Percentiles rank a stretch among this genome's conserved stretches.
Evolutionary conservation across 331 rosid genomes (phyloP).

Genomic region (Quercus lobata): DNA sequence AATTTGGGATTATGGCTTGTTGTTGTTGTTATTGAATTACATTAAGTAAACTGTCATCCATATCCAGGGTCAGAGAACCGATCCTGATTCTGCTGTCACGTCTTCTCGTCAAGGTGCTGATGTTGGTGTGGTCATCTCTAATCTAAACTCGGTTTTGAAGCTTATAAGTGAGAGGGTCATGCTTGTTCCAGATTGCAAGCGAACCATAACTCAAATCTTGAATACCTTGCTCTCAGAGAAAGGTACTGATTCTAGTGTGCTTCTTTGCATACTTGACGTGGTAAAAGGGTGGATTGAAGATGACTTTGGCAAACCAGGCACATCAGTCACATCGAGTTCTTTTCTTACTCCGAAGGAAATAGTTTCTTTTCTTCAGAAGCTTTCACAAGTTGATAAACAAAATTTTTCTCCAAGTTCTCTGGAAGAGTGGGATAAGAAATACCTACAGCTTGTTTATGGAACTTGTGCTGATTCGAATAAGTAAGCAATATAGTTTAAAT

Average conservation of each 20-base stretch:
- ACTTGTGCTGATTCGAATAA: conserved; percentile 81
- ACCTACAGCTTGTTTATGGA: conserved; percentile 84
- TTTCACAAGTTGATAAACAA: conserved; percentile 88
- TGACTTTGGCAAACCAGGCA: conserved; percentile 74
- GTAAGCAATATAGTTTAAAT: conserved; percentile 43
- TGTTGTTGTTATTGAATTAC: too few species aligned
- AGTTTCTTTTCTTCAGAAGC: conserved; percentile 92
- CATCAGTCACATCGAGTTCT: conserved; percentile 49
- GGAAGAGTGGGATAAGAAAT: conserved; percentile 92
- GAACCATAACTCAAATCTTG: conserved; percentile 78
- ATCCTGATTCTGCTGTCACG: conserved; percentile 84
- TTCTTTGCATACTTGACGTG: conserved; percentile 95
- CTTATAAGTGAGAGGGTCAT: conserved; percentile 91
- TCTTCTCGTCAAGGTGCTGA: conserved; percentile 90
- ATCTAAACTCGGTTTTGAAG: conserved; percentile 77
- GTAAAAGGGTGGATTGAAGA: conserved; percentile 97
- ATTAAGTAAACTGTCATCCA: conserved; percentile 4
- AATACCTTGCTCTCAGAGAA: conserved; percentile 73
- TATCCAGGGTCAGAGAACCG: conserved; percentile 74
- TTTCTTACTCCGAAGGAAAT: conserved; percentile 84
- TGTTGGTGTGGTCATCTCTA: conserved; percentile 78
- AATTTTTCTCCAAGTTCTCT: conserved; percentile 53
- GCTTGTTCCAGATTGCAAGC: conserved; percentile 84
- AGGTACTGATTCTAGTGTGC: conserved; percentile 88
- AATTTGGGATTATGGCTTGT: too few species aligned